Conservation (phyloP, 1,284 basidiomycete species). For the Xanthoconium separans region DNA sequence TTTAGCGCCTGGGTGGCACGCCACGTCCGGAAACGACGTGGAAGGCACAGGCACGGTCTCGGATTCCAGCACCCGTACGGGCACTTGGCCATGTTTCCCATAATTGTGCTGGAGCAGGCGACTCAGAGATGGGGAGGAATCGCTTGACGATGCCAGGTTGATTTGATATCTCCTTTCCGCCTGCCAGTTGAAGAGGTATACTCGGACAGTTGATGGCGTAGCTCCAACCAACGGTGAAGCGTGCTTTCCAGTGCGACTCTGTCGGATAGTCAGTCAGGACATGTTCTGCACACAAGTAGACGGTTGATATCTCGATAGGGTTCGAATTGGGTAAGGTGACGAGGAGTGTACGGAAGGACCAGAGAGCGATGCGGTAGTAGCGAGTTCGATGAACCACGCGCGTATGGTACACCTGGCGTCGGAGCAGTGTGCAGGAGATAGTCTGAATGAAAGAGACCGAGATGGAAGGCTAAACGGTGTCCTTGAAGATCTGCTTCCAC, state of each 20-base stretch:
- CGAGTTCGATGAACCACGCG: slow-evolving; percentile 71
- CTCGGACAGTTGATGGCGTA: slow-evolving; percentile 92
- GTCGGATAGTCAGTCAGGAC: slow-evolving; percentile 80
- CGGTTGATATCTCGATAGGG: slow-evolving; percentile 70
- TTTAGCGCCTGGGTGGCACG: slow-evolving; percentile 1
- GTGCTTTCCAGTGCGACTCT: slow-evolving; percentile 60
- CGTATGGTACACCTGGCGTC: slow-evolving; percentile 64
- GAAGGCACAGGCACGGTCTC: slow-evolving; percentile 3
- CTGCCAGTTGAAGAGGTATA: slow-evolving; percentile 90
- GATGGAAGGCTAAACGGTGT: slow-evolving; percentile 64
- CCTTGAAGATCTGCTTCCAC: not conserved
- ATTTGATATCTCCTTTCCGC: slow-evolving; percentile 94
- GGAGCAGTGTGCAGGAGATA: slow-evolving; percentile 79
- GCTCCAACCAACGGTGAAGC: slow-evolving; percentile 76
- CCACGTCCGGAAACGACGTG: not conserved
- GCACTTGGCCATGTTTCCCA: slow-evolving; percentile 76
- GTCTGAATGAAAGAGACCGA: slow-evolving; percentile 95
- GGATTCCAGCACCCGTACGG: slow-evolving; percentile 73
- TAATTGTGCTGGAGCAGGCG: slow-evolving; percentile 41
- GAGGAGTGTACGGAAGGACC: slow-evolving; percentile 43
- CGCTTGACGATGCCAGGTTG: slow-evolving; percentile 72
- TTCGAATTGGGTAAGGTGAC: slow-evolving; percentile 23
- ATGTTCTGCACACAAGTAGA: slow-evolving; percentile 91
- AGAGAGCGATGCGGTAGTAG: slow-evolving; percentile 46
- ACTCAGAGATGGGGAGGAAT: slow-evolving; percentile 63